phyloP scores from a whole-genome alignment of 2,329 filamentous ascomycete species.

The Colletotrichum sp. region DNA sequence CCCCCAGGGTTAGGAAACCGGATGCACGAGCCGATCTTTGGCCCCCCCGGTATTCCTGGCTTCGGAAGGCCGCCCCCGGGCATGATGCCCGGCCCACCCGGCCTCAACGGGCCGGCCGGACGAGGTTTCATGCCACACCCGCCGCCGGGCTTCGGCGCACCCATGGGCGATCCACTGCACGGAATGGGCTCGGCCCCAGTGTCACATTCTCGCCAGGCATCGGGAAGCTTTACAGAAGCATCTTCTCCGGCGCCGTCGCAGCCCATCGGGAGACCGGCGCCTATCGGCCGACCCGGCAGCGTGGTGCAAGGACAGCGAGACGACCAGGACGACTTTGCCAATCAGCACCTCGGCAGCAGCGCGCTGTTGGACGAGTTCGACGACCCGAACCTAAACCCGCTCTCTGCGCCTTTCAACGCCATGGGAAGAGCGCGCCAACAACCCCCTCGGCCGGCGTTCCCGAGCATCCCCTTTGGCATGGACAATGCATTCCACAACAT shows the following conservation, averaged over 20 bases:
- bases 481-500: conserved; percentile 42
- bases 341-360: conserved; percentile 86
- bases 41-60: conserved; percentile 36
- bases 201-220: conserved; percentile 78
- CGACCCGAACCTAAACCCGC: conserved; percentile 56
- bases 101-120: conserved; percentile 49
- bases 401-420: conserved; percentile 30
- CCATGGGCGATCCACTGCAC: conserved; percentile 43
- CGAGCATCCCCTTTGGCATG: conserved; percentile 41
- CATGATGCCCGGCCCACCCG: conserved; percentile 56
- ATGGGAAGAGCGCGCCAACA: conserved; percentile 49
- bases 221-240: conserved; percentile 68
- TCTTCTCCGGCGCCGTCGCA: conserved; percentile 59
- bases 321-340: conserved; percentile 70
- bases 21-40: conserved; percentile 55
- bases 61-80: conserved; percentile 49
- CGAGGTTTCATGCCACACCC: conserved; percentile 47
- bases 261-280: conserved; percentile 81
- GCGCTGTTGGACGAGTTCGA: conserved; percentile 81
- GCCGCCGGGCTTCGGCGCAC: conserved; percentile 61
- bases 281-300: conserved; percentile 87
- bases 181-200: conserved; percentile 47
- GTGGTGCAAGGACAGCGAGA: conserved; percentile 58
- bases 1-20: conserved; percentile 44
- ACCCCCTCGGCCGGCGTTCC: conserved; percentile 52